Conservation (phyloP, 352 stramenopile species). For the Elongisporangium anandrum region DNA sequence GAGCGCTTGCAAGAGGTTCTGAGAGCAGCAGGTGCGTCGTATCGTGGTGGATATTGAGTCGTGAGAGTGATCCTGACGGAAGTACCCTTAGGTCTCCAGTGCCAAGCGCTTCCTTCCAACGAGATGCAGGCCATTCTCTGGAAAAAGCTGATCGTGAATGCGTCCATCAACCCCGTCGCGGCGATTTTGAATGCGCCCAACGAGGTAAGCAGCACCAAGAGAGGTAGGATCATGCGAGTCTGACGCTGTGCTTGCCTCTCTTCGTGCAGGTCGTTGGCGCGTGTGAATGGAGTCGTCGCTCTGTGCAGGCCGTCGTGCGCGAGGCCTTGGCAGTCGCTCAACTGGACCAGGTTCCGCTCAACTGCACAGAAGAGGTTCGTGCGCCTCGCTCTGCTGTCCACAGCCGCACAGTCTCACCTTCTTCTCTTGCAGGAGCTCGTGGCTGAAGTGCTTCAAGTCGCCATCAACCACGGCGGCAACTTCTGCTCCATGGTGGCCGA, state of each 20-base stretch:
- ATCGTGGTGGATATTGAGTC: not conserved
- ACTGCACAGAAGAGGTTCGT: slow-evolving; percentile 31
- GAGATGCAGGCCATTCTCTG: slow-evolving; percentile 66
- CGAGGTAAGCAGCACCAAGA: slow-evolving; percentile 15
- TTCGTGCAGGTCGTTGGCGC: slow-evolving; percentile 29
- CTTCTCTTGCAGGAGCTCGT: slow-evolving; percentile 41
- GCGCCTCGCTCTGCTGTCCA: not conserved
- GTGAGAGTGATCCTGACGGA: not conserved
- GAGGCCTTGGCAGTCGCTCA: slow-evolving; percentile 49
- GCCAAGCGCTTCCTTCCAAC: slow-evolving; percentile 25
- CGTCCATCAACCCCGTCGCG: slow-evolving; percentile 70
- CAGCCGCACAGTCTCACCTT: slow-evolving; percentile 1
- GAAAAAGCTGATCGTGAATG: slow-evolving; percentile 80
- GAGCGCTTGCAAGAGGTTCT: slow-evolving; percentile 28
- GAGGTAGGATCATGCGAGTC: not conserved
- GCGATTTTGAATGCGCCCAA: slow-evolving; percentile 59
- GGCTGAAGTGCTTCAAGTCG: slow-evolving; percentile 45
- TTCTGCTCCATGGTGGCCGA: slow-evolving; percentile 76
- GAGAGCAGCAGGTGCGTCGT: slow-evolving; percentile 29
- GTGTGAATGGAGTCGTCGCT: slow-evolving; percentile 35
- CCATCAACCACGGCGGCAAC: slow-evolving; percentile 48
- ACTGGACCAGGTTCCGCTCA: slow-evolving; percentile 37
- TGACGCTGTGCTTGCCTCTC: slow-evolving; percentile 4
- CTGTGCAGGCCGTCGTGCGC: slow-evolving; percentile 47
- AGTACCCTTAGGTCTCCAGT: slow-evolving; percentile 28